Base-by-base conservation (phyloP, 306 rosid genomes). In the Luffa aegyptiaca region DNA sequence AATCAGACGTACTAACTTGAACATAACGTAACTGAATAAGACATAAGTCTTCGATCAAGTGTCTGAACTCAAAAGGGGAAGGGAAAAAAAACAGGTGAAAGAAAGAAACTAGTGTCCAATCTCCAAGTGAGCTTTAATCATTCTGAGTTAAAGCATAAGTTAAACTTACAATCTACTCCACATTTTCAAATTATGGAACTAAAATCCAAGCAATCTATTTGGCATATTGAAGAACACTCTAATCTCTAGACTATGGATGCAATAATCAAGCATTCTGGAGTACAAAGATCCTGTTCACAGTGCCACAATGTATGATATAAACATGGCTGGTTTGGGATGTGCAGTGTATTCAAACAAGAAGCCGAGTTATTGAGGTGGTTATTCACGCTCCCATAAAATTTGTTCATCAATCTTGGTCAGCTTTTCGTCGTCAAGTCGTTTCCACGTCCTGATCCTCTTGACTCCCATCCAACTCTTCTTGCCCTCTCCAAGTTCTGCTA, bases 351-450 rank as follows among this genome's bases (percentile, higher is more conserved):
- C 45, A 66, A 18, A 69, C 51, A n/a, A 12, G 17, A 62, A 11
- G 48, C 73, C 39, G 49, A 46, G 20, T 72, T 48, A 72, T 49
- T 72, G 77, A 72, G 59, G n/a, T 45, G 13, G 53, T 45, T 45
- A 58, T 13, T 72, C 26, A 33, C 21, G 36, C 78, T 84, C 85
- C 98, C 97, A 93, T 6, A 95, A 83, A 68, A 88, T 78, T 83
- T 91, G 98, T 80, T 92, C 95, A 80, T 92, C 93, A 64, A 92
- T 83, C 86, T 88, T 92, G 89, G 87, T 91, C 78, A 92, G 79
- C 70, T 86, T 88, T 79, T 90, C 85, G 41, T 95, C 90, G 35
- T 95, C 97, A 5, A 92, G 92, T 59, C 93, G 91, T 84, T 95
- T 95, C 98, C 97, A 95, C 10, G 98, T 91, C 86, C 75, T 77